Conservation (phyloP, 306 rosid genomes). For the Glycine latifolia region DNA sequence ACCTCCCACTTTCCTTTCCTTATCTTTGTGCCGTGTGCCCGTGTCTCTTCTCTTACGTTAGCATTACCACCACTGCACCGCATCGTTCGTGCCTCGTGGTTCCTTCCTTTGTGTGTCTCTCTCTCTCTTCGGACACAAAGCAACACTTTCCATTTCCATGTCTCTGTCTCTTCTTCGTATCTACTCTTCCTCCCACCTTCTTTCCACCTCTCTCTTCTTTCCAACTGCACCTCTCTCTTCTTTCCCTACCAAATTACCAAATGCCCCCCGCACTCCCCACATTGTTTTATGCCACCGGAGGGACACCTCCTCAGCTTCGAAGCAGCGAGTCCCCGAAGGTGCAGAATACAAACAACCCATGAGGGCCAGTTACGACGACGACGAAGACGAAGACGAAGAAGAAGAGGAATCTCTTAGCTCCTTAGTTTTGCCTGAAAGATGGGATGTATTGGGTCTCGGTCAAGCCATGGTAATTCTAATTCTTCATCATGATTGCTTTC, state of each 20-base stretch:
- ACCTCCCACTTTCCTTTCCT: too few relatives aligned
- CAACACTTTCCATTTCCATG: not conserved
- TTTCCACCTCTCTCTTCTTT: conserved; percentile 28
- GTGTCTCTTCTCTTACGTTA: not conserved
- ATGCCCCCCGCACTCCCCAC: not conserved
- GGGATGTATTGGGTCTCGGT: conserved; percentile 97
- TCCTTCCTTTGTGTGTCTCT: conserved; percentile 29
- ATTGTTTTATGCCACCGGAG: conserved; percentile 34
- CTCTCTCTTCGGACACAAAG: conserved; percentile 11
- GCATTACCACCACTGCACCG: too few relatives aligned
- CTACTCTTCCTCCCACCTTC: conserved; percentile 45
- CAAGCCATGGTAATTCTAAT: conserved; percentile 85
- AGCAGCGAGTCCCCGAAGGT: conserved; percentile 16
- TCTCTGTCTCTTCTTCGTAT: conserved; percentile 41
- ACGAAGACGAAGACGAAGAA: conserved; percentile 46
- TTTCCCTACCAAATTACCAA: conserved; percentile 25
- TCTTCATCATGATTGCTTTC: not conserved
- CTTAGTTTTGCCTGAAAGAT: conserved; percentile 67
- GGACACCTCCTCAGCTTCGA: conserved; percentile 21
- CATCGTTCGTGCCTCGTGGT: too few relatives aligned
- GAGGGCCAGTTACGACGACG: conserved; percentile 42
- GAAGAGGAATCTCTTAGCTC: conserved; percentile 50
- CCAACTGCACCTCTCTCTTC: conserved; percentile 44
- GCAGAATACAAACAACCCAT: not conserved
- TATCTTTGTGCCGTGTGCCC: not conserved